These are phyloP conservation scores for Eutypella sp. DNA, from an alignment of 2,329 filamentous ascomycete species.

Conservation along the genomic window DNA sequence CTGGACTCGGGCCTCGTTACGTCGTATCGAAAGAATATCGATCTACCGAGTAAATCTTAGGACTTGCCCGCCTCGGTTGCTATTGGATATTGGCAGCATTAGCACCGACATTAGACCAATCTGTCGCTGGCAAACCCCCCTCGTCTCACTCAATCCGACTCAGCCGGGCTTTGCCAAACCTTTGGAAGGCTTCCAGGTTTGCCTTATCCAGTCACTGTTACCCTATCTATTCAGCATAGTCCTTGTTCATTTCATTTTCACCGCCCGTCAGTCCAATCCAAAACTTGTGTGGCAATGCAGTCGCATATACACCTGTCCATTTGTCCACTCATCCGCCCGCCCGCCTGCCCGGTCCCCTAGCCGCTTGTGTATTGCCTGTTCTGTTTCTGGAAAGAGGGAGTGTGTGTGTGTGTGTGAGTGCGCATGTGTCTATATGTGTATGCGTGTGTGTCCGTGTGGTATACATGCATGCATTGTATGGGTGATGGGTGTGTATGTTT, in stretches of 20 bases:
- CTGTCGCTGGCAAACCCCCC: not conserved
- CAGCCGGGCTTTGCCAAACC: too few species aligned
- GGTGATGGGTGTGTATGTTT: too few species aligned
- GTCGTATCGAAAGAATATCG: not conserved
- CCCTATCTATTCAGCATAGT: not conserved
- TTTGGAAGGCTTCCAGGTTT: too few species aligned
- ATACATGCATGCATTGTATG: too few species aligned
- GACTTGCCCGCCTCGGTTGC: not conserved
- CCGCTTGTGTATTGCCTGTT: too few species aligned
- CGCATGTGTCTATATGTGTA: not conserved
- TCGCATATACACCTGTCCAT: not conserved
- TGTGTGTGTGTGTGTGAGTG: not conserved
- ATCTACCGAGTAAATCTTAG: not conserved
- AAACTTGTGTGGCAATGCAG: not conserved
- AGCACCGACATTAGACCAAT: not conserved
- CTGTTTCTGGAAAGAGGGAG: too few species aligned
- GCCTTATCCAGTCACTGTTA: not conserved
- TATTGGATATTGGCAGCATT: not conserved
- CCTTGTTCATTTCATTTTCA: not conserved
- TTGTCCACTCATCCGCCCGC: not conserved
- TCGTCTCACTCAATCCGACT: not conserved
- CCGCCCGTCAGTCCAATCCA: not conserved
- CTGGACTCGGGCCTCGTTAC: not conserved
- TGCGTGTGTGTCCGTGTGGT: not conserved
- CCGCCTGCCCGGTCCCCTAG: too few species aligned